Evolutionary conservation across 2,329 filamentous ascomycete species (phyloP), one percentile per base, ranked within the genome.

Genomic region (Sarocladium strictum): DNA sequence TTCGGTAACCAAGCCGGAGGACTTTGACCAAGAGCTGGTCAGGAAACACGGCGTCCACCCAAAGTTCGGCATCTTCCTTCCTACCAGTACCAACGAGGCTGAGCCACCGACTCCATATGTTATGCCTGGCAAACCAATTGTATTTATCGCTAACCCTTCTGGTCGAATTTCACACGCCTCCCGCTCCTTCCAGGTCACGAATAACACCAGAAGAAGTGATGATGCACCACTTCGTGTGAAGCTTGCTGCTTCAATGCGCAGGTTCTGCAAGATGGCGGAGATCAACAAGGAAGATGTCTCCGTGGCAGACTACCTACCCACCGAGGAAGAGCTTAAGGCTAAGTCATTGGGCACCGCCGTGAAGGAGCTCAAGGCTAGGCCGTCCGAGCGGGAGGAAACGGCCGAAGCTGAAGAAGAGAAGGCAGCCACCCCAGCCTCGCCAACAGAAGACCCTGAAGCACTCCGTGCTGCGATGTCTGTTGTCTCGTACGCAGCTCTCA

Each of bases 11-110:
- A 68, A 65, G 2, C 74, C 76, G 0, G 72, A 72, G 12, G 79
- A 81, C 54, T 72, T 83, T 49, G 78, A 83, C 63, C 66, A 76
- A 40, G 72, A 75, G 3, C 61, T 76, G 49, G 69, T 84, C 52
- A 69, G 74, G 60, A 76, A 73, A 57, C 70, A 80, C 62, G 66
- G 65, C 5, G 62, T 84, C 5, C 81, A 84, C 54, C 79, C 80
- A 1, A 73, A 69, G 38, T 77, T 76, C 56, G 81, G 81, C 32
- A 67, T 83, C 38, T 76, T 80, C 61, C 60, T 82, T 23, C 70
- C 73, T 2, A 67, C 62, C 14, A 81, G 78, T 38, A 63, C 63
- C 53, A 81, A 79, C 56, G 70, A 75, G 24, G 57, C 64, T 2
- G 75, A 76, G 59, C 61, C 68, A 1, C 69, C 74, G 3, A 63